Percentiles rank a stretch among this genome's conserved stretches.
Conservation (phyloP, 768 basidiomycete genomes). For the Suillus bovinus region DNA sequence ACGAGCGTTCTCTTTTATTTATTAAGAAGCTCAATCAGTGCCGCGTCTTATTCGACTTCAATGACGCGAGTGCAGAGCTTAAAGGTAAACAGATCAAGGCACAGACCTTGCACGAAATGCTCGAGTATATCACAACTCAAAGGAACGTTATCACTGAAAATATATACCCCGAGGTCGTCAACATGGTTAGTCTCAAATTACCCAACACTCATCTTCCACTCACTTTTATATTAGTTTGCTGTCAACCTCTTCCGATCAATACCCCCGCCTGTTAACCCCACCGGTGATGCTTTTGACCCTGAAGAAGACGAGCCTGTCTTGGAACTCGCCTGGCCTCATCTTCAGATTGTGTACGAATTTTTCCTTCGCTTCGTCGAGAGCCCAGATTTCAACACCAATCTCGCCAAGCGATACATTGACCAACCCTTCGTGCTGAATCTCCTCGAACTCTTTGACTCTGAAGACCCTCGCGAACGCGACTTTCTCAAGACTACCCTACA, state of each 20-base stretch:
- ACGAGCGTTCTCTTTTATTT: conserved; percentile 89
- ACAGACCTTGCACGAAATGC: conserved; percentile 95
- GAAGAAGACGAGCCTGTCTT: conserved; percentile 99
- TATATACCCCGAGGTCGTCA: conserved; percentile 98
- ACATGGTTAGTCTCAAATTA: conserved; percentile 70
- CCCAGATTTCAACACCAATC: conserved; percentile 96
- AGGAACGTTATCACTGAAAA: conserved; percentile 94
- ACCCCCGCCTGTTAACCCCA: conserved; percentile 98
- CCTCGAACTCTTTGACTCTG: conserved; percentile 96
- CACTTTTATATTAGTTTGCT: conserved; percentile 66
- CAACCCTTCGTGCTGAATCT: conserved; percentile 94
- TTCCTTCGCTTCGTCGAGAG: conserved; percentile 98
- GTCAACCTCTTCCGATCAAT: conserved; percentile 99
- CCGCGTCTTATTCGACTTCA: conserved; percentile 97
- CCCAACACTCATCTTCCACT: conserved; percentile 11
- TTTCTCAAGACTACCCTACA: conserved; percentile 99
- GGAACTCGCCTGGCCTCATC: conserved; percentile 98
- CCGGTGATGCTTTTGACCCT: conserved; percentile 97
- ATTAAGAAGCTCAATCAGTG: conserved; percentile 95
- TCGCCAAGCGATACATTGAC: conserved; percentile 97
- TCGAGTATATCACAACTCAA: conserved; percentile 98
- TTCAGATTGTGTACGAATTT: conserved; percentile 99
- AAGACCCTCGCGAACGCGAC: conserved; percentile 98
- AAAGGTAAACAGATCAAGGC: conserved; percentile 99
- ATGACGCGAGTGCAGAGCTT: conserved; percentile 93